Percentiles rank a stretch among this genome's conserved stretches.
Conservation (phyloP, 2,329 filamentous ascomycete species). For the Penicillium concentricum region DNA sequence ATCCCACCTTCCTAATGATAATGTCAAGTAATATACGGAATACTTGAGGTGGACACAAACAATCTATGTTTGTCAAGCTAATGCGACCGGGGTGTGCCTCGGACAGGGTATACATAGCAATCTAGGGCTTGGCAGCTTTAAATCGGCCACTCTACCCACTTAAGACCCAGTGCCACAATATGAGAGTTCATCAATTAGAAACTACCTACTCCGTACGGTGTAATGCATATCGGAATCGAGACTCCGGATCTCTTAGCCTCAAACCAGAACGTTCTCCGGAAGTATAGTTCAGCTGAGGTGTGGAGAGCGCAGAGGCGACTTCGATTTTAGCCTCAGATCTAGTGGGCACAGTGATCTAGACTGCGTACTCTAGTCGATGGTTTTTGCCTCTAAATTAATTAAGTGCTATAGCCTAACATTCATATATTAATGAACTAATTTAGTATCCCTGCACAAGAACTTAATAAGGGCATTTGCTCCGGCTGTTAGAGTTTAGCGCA, state of each 20-base stretch:
- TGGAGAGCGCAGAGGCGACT: background rate
- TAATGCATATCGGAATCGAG: background rate
- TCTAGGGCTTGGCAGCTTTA: background rate
- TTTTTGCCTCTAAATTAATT: background rate
- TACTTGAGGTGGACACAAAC: background rate
- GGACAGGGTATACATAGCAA: background rate
- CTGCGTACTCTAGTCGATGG: background rate
- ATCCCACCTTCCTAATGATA: background rate
- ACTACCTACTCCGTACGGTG: background rate
- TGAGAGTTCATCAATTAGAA: background rate
- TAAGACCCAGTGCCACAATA: background rate
- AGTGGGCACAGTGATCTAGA: background rate
- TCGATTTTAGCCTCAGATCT: background rate
- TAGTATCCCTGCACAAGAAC: no score
- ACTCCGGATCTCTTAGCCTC: background rate
- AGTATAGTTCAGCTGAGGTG: background rate
- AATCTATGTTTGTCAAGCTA: constrained; percentile 2
- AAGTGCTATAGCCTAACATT: background rate
- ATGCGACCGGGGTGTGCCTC: background rate
- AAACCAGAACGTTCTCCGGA: background rate
- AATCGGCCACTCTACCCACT: background rate
- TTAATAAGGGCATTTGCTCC: no score
- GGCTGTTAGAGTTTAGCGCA: no score
- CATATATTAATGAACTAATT: background rate
- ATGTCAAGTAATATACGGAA: background rate